Conservation (phyloP, 2,329 filamentous ascomycete species). For the Polychaeton citri region DNA sequence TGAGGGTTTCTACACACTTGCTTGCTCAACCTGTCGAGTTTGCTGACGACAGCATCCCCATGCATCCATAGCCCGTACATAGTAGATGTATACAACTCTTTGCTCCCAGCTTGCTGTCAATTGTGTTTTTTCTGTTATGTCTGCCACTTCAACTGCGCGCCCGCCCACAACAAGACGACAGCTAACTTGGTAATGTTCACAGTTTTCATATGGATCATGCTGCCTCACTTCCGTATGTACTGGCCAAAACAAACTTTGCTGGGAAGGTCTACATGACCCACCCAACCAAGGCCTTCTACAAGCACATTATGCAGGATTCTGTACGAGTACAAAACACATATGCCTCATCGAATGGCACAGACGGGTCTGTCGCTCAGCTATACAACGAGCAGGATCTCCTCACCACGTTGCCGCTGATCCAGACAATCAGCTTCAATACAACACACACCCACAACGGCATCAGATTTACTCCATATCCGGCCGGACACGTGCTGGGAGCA, state of each 20-base stretch:
- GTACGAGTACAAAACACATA: slow-evolving; percentile 59
- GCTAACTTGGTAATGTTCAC: slow-evolving; percentile 5
- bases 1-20: no score
- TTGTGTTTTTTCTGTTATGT: slow-evolving; percentile 6
- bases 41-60: not conserved
- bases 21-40: no score
- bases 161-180: not conserved
- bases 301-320: slow-evolving; percentile 96
- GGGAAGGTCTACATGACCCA: slow-evolving; percentile 98
- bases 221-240: slow-evolving; percentile 93
- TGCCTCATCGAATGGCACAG: slow-evolving; percentile 14
- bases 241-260: slow-evolving; percentile 95
- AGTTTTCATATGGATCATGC: slow-evolving; percentile 99
- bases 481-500: slow-evolving; percentile 92
- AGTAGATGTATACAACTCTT: slow-evolving; percentile 21
- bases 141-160: slow-evolving; percentile 6
- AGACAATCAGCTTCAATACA: slow-evolving; percentile 96
- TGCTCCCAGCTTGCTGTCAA: slow-evolving; percentile 4
- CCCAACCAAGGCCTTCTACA: slow-evolving; percentile 98
- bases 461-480: slow-evolving; percentile 90
- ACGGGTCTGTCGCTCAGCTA: slow-evolving; percentile 43
- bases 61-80: slow-evolving; percentile 10
- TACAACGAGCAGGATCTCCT: slow-evolving; percentile 95
- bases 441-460: slow-evolving; percentile 96
- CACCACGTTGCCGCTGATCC: slow-evolving; percentile 84